A percentile compares a stretch with the other conserved stretches of the same genome.
phyloP scores from a whole-genome alignment of 2,329 filamentous ascomycete species.

The Botryotinia calthae region DNA sequence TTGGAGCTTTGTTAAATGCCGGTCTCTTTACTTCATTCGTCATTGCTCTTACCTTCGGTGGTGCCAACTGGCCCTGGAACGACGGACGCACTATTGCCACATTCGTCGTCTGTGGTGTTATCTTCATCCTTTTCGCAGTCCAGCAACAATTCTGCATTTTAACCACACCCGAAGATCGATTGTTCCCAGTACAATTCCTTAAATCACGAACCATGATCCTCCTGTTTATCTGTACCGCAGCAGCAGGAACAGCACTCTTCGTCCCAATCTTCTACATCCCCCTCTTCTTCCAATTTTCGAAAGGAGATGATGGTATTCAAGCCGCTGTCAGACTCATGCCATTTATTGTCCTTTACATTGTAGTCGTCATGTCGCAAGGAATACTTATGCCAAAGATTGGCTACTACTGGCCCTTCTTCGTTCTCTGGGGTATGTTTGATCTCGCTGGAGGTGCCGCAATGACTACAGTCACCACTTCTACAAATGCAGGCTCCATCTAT shows the following conservation, averaged over 20 bases:
- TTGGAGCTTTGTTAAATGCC: conserved; percentile 32
- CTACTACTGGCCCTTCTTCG: conserved; percentile 28
- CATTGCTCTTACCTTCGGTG: conserved; percentile 16
- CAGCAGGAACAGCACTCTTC: conserved; percentile 40
- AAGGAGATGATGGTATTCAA: conserved; percentile 37
- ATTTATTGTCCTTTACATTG: conserved; percentile 41
- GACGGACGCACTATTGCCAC: conserved; percentile 25
- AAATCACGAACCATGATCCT: conserved; percentile 37
- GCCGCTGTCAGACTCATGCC: conserved; percentile 43
- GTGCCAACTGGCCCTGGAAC: conserved; percentile 19
- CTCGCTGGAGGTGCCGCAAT: conserved; percentile 33
- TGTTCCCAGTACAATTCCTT: conserved; percentile 34
- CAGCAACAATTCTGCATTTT: conserved; percentile 29
- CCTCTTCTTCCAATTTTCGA: conserved; percentile 49
- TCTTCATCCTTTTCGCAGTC: conserved; percentile 22
- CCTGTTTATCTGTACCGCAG: conserved; percentile 34
- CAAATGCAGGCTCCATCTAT: conserved; percentile 36
- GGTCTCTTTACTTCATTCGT: conserved; percentile 28
- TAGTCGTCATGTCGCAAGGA: conserved; percentile 42
- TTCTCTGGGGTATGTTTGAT: conserved; percentile 16
- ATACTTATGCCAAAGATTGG: conserved; percentile 41
- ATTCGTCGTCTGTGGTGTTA: conserved; percentile 45
- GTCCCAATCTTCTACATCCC: conserved; percentile 47
- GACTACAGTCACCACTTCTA: conserved; percentile 32
- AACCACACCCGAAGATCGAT: conserved; percentile 24